Evolutionary conservation across 2,329 filamentous ascomycete species (phyloP).

Genomic region (Talaromyces piceae): DNA sequence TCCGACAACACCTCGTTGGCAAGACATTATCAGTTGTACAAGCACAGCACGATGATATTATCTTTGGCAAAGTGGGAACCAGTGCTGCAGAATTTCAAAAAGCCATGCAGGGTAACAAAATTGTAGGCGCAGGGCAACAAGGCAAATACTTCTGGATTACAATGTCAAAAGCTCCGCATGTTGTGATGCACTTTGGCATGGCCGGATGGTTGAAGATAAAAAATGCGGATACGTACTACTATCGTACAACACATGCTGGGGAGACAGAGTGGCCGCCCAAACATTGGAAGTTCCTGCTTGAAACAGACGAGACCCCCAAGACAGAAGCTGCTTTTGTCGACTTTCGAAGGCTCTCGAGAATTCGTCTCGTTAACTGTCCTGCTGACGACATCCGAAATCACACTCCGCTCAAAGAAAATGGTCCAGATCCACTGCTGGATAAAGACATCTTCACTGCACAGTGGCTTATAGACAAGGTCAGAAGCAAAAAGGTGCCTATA

Average conservation of each 20-base stretch:
- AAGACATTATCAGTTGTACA: conserved; percentile 65
- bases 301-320: conserved; percentile 55
- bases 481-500: conserved; percentile 71
- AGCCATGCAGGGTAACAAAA: conserved; percentile 67
- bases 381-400: conserved; percentile 67
- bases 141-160: conserved; percentile 97
- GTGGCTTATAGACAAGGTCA: conserved; percentile 66
- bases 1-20: conserved; percentile 75
- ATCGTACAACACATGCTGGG: conserved; percentile 55
- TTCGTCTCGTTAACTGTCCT: conserved; percentile 74
- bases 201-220: conserved; percentile 82
- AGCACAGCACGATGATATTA: conserved; percentile 69
- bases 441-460: conserved; percentile 66
- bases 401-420: conserved; percentile 80
- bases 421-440: conserved; percentile 85
- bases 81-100: conserved; percentile 66
- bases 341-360: conserved; percentile 66
- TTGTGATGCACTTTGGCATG: conserved; percentile 80
- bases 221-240: conserved; percentile 69
- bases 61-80: conserved; percentile 88
- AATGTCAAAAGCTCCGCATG: conserved; percentile 69
- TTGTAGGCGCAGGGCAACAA: conserved; percentile 66
- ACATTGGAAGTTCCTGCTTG: conserved; percentile 78
- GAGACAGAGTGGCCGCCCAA: conserved; percentile 75
- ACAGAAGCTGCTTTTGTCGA: conserved; percentile 76